Base-by-base conservation (phyloP, 2,329 filamentous ascomycete genomes). In the Sporothrix luriei region DNA sequence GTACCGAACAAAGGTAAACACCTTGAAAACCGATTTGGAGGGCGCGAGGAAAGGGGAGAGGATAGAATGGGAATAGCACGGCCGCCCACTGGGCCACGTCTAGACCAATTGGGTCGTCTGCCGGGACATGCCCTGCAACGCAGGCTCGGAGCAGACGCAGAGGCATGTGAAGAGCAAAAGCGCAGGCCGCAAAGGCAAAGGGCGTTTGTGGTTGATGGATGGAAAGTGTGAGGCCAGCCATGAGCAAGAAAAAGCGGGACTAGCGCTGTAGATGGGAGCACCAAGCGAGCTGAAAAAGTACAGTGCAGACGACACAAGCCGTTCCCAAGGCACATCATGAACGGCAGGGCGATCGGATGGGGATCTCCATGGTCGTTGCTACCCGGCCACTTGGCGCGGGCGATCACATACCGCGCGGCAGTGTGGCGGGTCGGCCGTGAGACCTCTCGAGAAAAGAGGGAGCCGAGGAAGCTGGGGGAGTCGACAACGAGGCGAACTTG, bases 401-500 rank as follows among this genome's bases (percentile, higher is more conserved):
- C 43, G 43, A 64, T 64, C 61, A 49, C 61, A 64, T 64, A 64
- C 61, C 61, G 40, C 24, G 61, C 40, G 40, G 61, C 61, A 64
- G 24, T 2, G 24, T 33, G 7, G 43, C 43, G 61, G 43, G 65
- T 46, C 38, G 26, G 26, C 51, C 48, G 65, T 14, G 33, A 29
- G 33, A 26, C 29, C 29, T 54, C 13, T n/a, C 19, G 29, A 55
- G 21, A 14, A 67, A 16, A 24, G 49, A 55, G 29, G n/a, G 57
- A 40, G 57, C 29, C 57, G 38, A 46, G 14, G 29, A 57, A 19
- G 26, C 40, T 40, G 55, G 33, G 55, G 33, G 55, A 19, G 55
- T 24, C 7, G 24, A 38, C 7, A 21, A 46, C 13, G 38, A 26
- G 46, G 13, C n/a, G 5, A 13, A 14, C 2, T 14, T 43, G 3